Evolutionary conservation across 345 rosid species (phyloP), one percentile per base, ranked within the genome.

Genomic region (Ceriops decandra): DNA sequence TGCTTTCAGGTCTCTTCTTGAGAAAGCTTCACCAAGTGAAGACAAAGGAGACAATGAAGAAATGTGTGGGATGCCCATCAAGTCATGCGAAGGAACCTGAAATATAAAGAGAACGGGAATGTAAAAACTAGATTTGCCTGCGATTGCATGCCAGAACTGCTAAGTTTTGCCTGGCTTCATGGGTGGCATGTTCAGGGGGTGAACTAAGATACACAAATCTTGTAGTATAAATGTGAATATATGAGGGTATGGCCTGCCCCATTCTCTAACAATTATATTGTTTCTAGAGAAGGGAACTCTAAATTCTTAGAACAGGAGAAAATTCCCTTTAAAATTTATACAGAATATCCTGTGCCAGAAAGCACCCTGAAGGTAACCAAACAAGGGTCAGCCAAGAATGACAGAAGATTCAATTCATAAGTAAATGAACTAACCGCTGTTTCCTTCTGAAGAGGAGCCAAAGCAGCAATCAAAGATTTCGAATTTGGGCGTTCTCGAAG

Each of bases 1-100:
- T 46, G 93, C 93, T 56, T 93, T 88, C 73, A 87, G 74, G 83
- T 91, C 99, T 74, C 79, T 85, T 82, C 90, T 84, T n/a, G 77
- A 75, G 75, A 97, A 91, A n/a, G 99, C 99, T 66, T 95, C 99
- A 32, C 99, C 97, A n/a, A 91, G 79, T 10, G 97, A 88, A 17
- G 91, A 80, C 67, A 89, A 78, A 59, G 89, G 82, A 31, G 77
- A 69, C 7, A 84, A 67, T 58, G 87, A 83, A 66, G 84, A 82
- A 69, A 86, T 76, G 78, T 85, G 82, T 57, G 86, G 95, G 66
- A 93, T 81, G 32, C 90, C 96, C 95, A 93, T 91, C 78, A 91
- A 80, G 63, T 79, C 71, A 74, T 87, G 91, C 70, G 97, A 95
- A 80, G 96, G 95, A 76, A 88, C 93, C 99, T 83, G 73, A 71